Conservation (phyloP, 148 eudicot species). For the Silene conica region DNA sequence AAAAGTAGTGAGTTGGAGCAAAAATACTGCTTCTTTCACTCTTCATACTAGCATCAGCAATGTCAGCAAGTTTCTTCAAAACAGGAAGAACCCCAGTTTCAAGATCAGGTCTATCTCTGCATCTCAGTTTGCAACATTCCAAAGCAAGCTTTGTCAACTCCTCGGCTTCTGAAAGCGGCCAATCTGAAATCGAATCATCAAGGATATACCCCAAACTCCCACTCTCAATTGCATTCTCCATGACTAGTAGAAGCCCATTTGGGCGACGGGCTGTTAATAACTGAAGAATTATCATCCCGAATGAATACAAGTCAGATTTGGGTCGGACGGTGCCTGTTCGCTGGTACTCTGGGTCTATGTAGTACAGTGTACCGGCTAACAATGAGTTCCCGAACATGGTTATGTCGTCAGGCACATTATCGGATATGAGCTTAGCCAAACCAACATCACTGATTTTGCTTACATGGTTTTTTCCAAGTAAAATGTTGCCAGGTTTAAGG, state of each 20-base stretch:
- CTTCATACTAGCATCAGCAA: constrained; percentile 49
- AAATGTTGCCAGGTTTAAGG: constrained; percentile 69
- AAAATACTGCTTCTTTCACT: constrained; percentile 27
- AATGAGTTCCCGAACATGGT: constrained; percentile 54
- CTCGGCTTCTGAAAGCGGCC: constrained; percentile 63
- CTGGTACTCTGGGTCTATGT: constrained; percentile 80
- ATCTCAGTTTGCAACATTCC: constrained; percentile 60
- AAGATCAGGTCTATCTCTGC: constrained; percentile 88
- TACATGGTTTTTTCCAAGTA: constrained; percentile 48
- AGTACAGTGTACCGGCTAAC: constrained; percentile 58
- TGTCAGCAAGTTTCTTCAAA: constrained; percentile 64
- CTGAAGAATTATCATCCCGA: constrained; percentile 69
- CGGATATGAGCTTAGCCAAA: constrained; percentile 56
- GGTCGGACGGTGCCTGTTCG: constrained; percentile 76
- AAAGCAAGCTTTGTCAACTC: constrained; percentile 58
- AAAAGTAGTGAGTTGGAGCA: constrained; percentile 65
- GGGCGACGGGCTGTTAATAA: constrained; percentile 56
- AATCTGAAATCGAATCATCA: constrained; percentile 52
- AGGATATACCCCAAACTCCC: constrained; percentile 47
- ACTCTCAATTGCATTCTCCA: constrained; percentile 54
- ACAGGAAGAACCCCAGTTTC: constrained; percentile 62
- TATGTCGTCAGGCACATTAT: constrained; percentile 49
- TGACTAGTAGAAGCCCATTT: constrained; percentile 47
- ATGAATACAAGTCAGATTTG: constrained; percentile 74
- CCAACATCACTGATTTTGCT: constrained; percentile 80